Conservation (phyloP, 108 stramenopile genomes). For the Skeletonema marinoi region DNA sequence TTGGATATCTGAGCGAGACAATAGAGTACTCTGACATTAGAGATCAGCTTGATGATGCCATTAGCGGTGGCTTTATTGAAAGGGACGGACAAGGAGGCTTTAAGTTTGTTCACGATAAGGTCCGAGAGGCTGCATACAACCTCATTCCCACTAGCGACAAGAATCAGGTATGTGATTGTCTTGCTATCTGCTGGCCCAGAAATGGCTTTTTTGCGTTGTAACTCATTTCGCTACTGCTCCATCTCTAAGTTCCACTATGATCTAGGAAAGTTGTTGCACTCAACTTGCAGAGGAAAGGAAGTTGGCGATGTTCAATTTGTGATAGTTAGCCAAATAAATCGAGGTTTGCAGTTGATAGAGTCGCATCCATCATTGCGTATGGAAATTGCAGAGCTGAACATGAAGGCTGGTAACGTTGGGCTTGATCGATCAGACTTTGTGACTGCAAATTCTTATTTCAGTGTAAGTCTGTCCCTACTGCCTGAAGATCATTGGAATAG, state of each 20-base stretch:
- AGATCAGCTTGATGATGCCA: slow-evolving; percentile 1
- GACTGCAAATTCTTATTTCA: slow-evolving; percentile 4
- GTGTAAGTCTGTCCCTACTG: neutral
- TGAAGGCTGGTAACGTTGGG: slow-evolving; percentile 14
- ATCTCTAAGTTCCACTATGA: slow-evolving; percentile 4
- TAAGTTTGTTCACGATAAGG: slow-evolving; percentile 53
- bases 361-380: neutral
- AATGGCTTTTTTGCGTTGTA: neutral
- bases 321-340: slow-evolving; percentile 2
- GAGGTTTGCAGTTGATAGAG: neutral
- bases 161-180: slow-evolving; percentile 2
- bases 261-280: neutral
- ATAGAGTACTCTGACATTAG: neutral
- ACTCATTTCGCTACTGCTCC: neutral
- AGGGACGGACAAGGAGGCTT: slow-evolving; percentile 5
- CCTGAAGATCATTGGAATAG: slow-evolving; percentile 1
- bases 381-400: slow-evolving; percentile 23
- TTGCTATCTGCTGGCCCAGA: neutral
- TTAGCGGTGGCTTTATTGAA: slow-evolving; percentile 29
- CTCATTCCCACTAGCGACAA: slow-evolving; percentile 33
- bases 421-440: slow-evolving; percentile 10
- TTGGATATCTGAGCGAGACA: neutral
- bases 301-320: neutral
- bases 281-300: neutral
- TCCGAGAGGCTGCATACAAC: slow-evolving; percentile 53